Evolutionary conservation across 176 grass and related monocot species (phyloP).

Genomic region (Zea luxurians): DNA sequence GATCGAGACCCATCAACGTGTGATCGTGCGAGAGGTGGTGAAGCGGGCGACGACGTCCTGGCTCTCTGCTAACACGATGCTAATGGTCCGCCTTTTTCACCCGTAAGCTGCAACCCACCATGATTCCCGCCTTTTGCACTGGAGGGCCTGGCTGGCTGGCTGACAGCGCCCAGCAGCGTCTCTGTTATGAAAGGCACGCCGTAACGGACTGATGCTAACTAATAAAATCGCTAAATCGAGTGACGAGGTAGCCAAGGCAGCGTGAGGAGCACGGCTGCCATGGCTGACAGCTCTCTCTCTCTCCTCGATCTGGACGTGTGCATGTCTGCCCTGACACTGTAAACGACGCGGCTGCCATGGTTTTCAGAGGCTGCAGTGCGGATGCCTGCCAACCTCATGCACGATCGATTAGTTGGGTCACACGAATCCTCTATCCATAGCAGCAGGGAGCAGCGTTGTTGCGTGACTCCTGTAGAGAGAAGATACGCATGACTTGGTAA

Average conservation of each 20-base stretch:
- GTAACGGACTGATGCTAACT: constrained; percentile 22
- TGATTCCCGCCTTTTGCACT: neutral
- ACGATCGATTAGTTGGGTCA: constrained; percentile 43
- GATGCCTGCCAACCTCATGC: constrained; percentile 33
- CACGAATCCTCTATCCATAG: constrained; percentile 27
- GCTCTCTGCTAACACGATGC: no score
- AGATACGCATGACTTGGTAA: constrained; percentile 18
- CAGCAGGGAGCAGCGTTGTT: neutral
- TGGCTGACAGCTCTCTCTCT: constrained; percentile 11
- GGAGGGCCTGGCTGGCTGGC: constrained; percentile 3
- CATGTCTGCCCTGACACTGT: neutral
- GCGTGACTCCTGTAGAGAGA: neutral
- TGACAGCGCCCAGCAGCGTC: constrained; percentile 22
- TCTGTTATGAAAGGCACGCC: constrained; percentile 30
- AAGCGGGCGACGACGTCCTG: neutral
- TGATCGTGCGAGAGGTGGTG: neutral
- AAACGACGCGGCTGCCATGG: no score
- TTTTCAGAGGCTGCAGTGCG: neutral
- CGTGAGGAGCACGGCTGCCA: constrained; percentile 33
- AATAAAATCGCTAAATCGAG: neutral
- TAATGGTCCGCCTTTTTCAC: constrained; percentile 3
- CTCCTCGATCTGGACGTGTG: neutral
- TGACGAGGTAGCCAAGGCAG: constrained; percentile 27
- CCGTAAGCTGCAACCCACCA: neutral
- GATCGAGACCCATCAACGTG: neutral